A percentile compares a stretch with the other conserved stretches of the same genome.
These are phyloP conservation scores for Cryphonectria carpinicola DNA, from an alignment of 2,329 filamentous ascomycete species.

Conservation along the genomic window DNA sequence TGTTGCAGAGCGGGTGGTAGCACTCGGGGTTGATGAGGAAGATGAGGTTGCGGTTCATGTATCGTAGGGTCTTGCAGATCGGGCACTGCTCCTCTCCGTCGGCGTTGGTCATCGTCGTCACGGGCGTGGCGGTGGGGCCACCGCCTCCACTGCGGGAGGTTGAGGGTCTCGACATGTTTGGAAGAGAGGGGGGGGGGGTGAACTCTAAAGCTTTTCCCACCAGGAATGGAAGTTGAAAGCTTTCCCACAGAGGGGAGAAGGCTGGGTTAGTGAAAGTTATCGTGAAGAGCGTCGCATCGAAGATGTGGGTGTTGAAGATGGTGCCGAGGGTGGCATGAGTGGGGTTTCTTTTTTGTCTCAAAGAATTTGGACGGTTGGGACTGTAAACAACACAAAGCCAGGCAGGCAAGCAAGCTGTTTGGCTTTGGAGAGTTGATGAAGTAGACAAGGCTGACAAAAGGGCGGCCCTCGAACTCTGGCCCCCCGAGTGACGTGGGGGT, in stretches of 20 bases:
- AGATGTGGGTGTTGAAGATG: slow-evolving; percentile 9
- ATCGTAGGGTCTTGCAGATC: slow-evolving; percentile 94
- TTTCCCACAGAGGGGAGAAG: background rate
- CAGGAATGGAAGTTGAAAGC: no score
- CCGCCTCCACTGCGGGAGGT: slow-evolving; percentile 28
- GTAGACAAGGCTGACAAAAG: slow-evolving; percentile 12
- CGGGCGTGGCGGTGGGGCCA: slow-evolving; percentile 24
- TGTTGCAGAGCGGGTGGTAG: slow-evolving; percentile 98
- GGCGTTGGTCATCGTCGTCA: slow-evolving; percentile 28
- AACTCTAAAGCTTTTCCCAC: background rate
- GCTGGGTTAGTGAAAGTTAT: background rate
- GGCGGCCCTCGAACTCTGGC: background rate
- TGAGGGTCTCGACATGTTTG: slow-evolving; percentile 42
- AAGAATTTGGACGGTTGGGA: background rate
- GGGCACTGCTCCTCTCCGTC: slow-evolving; percentile 77
- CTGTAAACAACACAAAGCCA: background rate
- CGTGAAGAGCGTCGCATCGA: slow-evolving; percentile 17
- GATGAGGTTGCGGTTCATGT: slow-evolving; percentile 90
- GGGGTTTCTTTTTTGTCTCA: background rate
- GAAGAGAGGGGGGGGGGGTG: background rate
- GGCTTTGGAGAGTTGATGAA: background rate
- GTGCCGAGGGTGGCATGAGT: background rate
- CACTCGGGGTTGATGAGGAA: slow-evolving; percentile 98
- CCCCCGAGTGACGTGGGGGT: background rate
- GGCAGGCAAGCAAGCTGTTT: background rate